These are phyloP conservation scores for Cladobotryum mycophilum DNA, from an alignment of 2,329 filamentous ascomycete genomes.

Conservation along the genomic window DNA sequence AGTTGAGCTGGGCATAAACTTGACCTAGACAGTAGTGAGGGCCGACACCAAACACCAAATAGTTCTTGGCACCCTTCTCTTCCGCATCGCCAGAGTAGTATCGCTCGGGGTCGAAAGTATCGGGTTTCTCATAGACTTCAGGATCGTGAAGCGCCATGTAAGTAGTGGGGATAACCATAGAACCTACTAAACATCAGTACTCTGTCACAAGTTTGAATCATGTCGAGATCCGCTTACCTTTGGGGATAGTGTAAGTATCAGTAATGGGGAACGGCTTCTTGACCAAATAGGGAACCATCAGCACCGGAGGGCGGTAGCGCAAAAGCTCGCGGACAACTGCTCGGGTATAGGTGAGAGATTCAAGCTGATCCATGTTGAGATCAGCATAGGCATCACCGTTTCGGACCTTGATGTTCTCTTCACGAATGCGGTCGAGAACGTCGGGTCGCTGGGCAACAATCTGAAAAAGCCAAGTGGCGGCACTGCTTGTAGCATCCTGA, in stretches of 20 bases:
- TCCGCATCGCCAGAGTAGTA: conserved; percentile 90
- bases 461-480: conserved; percentile 93
- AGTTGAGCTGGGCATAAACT: conserved; percentile 80
- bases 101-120: conserved; percentile 82
- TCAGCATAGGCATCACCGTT: conserved; percentile 65
- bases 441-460: conserved; percentile 91
- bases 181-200: conserved; percentile 42
- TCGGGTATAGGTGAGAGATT: conserved; percentile 82
- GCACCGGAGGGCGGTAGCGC: conserved; percentile 89
- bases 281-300: conserved; percentile 92
- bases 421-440: conserved; percentile 78
- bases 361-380: conserved; percentile 78
- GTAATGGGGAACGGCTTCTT: conserved; percentile 96
- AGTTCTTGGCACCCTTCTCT: conserved; percentile 84
- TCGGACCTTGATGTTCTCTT: conserved; percentile 76
- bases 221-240: conserved; percentile 47
- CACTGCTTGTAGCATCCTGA: conserved; percentile 92
- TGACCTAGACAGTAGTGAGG: conserved; percentile 96
- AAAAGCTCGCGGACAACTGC: conserved; percentile 87
- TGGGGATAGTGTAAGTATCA: conserved; percentile 81
- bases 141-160: conserved; percentile 89
- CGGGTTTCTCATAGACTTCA: conserved; percentile 85
- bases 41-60: conserved; percentile 89
- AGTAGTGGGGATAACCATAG: conserved; percentile 90
- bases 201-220: neutral